Conservation (phyloP, 495 filamentous ascomycete genomes). For the Xylaria acuta region DNA sequence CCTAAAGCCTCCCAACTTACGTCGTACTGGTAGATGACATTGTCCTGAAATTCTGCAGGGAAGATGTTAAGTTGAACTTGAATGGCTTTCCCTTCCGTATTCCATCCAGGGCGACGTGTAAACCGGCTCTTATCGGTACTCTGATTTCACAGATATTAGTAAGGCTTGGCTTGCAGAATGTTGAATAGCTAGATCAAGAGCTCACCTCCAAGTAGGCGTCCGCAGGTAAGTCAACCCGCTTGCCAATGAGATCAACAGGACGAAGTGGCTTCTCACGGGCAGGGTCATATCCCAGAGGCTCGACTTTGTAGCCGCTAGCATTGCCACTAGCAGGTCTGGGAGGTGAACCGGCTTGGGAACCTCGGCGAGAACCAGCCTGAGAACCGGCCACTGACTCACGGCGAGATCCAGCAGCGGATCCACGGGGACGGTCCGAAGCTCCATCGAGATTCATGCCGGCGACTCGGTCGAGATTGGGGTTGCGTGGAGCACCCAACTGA, state of each 20-base stretch:
- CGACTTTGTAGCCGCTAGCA: constrained; percentile 25
- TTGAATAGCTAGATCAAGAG: not conserved
- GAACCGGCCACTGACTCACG: constrained; percentile 14
- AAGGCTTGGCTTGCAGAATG: not conserved
- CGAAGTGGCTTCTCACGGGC: constrained; percentile 32
- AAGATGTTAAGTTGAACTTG: constrained; percentile 76
- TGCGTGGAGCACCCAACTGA: not conserved
- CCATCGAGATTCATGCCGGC: constrained; percentile 15
- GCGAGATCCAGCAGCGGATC: constrained; percentile 24
- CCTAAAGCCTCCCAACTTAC: constrained; percentile 58
- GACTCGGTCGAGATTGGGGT: not conserved
- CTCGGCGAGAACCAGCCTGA: not conserved
- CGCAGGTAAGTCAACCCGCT: constrained; percentile 51
- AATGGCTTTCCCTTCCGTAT: constrained; percentile 62
- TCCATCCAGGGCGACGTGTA: constrained; percentile 49
- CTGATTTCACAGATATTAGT: not conserved
- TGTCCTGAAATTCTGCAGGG: constrained; percentile 59
- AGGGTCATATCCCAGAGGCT: constrained; percentile 39
- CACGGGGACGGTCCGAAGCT: constrained; percentile 27
- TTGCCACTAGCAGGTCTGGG: constrained; percentile 2
- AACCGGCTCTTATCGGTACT: constrained; percentile 25
- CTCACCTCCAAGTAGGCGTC: constrained; percentile 49
- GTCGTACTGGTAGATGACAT: constrained; percentile 80
- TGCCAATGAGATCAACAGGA: constrained; percentile 36
- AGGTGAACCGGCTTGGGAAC: constrained; percentile 20